phyloP scores from a whole-genome alignment of 495 filamentous ascomycete genomes.

The Apodospora peruviana region DNA sequence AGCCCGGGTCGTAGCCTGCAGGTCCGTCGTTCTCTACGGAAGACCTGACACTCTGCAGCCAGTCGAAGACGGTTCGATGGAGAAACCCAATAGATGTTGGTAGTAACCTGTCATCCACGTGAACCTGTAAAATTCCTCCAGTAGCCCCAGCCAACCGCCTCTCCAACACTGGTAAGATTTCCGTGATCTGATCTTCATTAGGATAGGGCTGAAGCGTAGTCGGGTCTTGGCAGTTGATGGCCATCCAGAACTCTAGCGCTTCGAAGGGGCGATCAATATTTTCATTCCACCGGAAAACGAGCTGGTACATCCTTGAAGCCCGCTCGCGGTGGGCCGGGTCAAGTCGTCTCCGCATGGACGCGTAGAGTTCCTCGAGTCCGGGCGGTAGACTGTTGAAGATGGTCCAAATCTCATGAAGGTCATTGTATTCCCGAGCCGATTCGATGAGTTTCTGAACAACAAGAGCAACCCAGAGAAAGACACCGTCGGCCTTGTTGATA shows the following conservation, averaged over 20 bases:
- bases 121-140: neutral
- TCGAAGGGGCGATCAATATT: neutral
- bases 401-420: neutral
- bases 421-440: neutral
- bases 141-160: neutral
- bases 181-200: neutral
- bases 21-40: too few relatives aligned
- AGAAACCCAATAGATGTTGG: neutral
- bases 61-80: slow-evolving; percentile 2
- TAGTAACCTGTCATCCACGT: too few relatives aligned
- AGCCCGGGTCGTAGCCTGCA: too few relatives aligned
- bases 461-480: slow-evolving; percentile 9
- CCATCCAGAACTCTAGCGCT: neutral
- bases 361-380: neutral
- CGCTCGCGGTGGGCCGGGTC: neutral
- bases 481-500: slow-evolving; percentile 1
- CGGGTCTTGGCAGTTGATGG: neutral
- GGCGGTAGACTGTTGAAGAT: neutral
- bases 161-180: neutral
- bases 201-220: neutral
- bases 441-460: neutral
- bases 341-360: neutral
- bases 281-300: neutral
- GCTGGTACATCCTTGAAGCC: neutral
- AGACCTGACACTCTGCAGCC: too few relatives aligned